phyloP scores from a whole-genome alignment of 306 rosid species.

The Gillenia trifoliata region DNA sequence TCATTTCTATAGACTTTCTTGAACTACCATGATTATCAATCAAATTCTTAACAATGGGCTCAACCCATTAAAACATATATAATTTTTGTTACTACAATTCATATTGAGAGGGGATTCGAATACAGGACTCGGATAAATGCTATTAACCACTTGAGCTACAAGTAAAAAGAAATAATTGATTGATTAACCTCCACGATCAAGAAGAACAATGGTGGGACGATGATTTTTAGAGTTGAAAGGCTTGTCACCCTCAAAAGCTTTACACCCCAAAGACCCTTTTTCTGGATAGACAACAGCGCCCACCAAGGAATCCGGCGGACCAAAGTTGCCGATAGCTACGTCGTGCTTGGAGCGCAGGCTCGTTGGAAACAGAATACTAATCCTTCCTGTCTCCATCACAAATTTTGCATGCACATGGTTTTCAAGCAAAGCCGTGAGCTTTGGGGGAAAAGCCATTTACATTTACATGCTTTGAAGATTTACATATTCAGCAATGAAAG shows the following conservation, averaged over 20 bases:
- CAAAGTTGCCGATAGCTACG: conserved; percentile 81
- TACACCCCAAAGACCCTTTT: conserved; percentile 44
- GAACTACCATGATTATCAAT: neutral
- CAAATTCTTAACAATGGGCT: neutral
- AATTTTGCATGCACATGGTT: conserved; percentile 35
- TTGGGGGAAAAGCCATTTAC: conserved; percentile 28
- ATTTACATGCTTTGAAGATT: neutral
- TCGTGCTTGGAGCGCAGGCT: conserved; percentile 38
- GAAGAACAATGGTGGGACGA: conserved; percentile 57
- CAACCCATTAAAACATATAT: neutral
- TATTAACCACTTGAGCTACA: no score
- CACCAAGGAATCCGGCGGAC: conserved; percentile 65
- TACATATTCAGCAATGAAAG: neutral
- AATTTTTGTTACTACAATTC: no score
- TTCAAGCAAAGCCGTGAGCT: neutral
- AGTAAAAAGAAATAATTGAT: neutral
- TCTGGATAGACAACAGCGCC: conserved; percentile 70
- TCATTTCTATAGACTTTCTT: neutral
- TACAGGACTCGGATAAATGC: no score
- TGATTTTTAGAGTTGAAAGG: conserved; percentile 40
- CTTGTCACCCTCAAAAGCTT: conserved; percentile 62
- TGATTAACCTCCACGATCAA: conserved; percentile 85
- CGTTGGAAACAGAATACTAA: conserved; percentile 52
- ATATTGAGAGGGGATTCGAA: no score
- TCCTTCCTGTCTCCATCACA: conserved; percentile 77